Evolutionary conservation across 2,329 filamentous ascomycete genomes (phyloP).

Genomic region (Anisogramma anomala): DNA sequence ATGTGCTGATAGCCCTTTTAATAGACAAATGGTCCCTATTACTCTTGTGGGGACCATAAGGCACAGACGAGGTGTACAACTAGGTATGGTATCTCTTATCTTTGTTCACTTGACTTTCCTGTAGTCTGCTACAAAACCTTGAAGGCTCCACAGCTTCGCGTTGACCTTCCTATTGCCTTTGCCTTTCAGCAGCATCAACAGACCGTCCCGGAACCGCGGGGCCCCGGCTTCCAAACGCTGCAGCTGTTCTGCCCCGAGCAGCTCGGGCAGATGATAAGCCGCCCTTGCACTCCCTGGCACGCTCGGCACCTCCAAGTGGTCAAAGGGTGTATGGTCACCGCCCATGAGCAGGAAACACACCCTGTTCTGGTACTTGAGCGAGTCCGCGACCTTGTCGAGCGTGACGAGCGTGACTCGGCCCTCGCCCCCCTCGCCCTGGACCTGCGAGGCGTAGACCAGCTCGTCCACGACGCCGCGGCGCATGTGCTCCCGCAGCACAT

Average conservation of each 20-base stretch:
- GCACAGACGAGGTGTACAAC: too few species aligned
- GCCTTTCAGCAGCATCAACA: slow-evolving; percentile 33
- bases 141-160: slow-evolving; percentile 44
- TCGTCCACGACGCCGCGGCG: slow-evolving; percentile 34
- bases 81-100: too few species aligned
- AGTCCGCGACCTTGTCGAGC: slow-evolving; percentile 33
- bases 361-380: slow-evolving; percentile 27
- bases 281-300: slow-evolving; percentile 27
- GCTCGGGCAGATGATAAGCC: slow-evolving; percentile 39
- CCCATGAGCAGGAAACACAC: slow-evolving; percentile 37
- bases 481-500: slow-evolving; percentile 38
- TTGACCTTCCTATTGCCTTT: slow-evolving; percentile 34
- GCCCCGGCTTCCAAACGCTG: slow-evolving; percentile 27
- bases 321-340: slow-evolving; percentile 26
- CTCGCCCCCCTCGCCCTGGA: slow-evolving; percentile 17
- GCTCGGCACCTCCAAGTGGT: slow-evolving; percentile 32
- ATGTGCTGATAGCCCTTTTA: too few species aligned
- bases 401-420: slow-evolving; percentile 30
- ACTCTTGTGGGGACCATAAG: too few species aligned
- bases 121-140: slow-evolving; percentile 36
- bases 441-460: slow-evolving; percentile 29
- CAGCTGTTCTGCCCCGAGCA: slow-evolving; percentile 39
- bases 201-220: slow-evolving; percentile 25
- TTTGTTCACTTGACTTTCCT: not conserved
- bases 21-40: too few species aligned